phyloP scores from a whole-genome alignment of 2,329 filamentous ascomycete genomes.

The Monilinia aucupariae region DNA sequence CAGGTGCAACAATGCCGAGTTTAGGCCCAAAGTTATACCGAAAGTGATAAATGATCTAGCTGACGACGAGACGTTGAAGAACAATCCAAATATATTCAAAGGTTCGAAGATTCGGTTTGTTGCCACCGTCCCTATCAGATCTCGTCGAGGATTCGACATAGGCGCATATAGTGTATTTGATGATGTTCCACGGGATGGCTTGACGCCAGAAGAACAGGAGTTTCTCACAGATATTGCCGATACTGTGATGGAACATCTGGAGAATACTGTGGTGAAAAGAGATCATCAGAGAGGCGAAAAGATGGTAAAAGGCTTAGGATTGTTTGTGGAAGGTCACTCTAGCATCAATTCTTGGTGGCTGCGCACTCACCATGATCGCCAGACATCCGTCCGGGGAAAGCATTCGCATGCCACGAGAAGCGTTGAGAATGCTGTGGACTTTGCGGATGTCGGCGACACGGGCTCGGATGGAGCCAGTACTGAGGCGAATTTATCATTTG shows the following conservation, averaged over 20 bases:
- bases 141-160: slow-evolving; percentile 28
- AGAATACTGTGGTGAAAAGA: slow-evolving; percentile 48
- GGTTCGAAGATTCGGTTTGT: slow-evolving; percentile 27
- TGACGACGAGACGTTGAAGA: slow-evolving; percentile 20
- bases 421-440: neutral
- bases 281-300: slow-evolving; percentile 27
- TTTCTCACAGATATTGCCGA: slow-evolving; percentile 52
- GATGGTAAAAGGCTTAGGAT: slow-evolving; percentile 17
- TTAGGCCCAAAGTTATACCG: slow-evolving; percentile 1
- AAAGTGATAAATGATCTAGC: slow-evolving; percentile 16
- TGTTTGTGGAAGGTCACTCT: slow-evolving; percentile 15
- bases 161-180: slow-evolving; percentile 45
- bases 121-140: slow-evolving; percentile 28
- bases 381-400: neutral
- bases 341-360: slow-evolving; percentile 25
- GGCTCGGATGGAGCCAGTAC: neutral
- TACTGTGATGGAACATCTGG: slow-evolving; percentile 56
- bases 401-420: neutral
- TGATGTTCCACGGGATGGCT: slow-evolving; percentile 46
- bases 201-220: slow-evolving; percentile 45
- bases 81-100: slow-evolving; percentile 21
- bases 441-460: neutral
- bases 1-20: neutral
- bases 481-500: neutral
- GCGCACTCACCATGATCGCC: slow-evolving; percentile 25